phyloP scores from a whole-genome alignment of 1,284 basidiomycete genomes.

The Kalmanozyma brasiliensis region DNA sequence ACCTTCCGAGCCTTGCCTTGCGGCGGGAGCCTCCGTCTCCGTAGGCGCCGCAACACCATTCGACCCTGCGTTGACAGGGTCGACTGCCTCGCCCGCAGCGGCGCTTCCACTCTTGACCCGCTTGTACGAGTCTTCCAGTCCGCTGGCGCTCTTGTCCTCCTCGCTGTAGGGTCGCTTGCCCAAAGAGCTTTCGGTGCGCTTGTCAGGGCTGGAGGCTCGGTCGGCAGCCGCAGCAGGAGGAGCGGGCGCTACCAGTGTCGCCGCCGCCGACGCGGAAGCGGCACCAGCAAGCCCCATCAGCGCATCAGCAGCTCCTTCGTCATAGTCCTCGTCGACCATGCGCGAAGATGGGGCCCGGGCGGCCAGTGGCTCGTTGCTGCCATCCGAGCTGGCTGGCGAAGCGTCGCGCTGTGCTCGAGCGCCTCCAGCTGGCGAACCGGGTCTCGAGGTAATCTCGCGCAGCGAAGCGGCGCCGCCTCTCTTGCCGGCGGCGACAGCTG shows the following conservation, averaged over 20 bases:
- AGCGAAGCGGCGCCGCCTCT: conserved; percentile 28
- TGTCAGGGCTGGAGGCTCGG: conserved; percentile 28
- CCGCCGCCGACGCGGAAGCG: conserved; percentile 39
- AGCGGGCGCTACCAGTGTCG: conserved; percentile 4
- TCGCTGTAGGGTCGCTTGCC: conserved; percentile 48
- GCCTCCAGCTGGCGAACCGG: conserved; percentile 23
- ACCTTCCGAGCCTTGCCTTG: background rate
- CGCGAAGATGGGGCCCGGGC: conserved; percentile 45
- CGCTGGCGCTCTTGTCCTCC: conserved; percentile 17
- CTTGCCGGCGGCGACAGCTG: conserved; percentile 17
- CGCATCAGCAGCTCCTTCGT: conserved; percentile 65
- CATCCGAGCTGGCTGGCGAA: conserved; percentile 52
- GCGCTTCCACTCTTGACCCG: conserved; percentile 37
- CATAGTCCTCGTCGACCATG: conserved; percentile 64
- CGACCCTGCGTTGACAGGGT: background rate
- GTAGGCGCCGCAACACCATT: conserved; percentile 3
- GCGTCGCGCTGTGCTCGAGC: conserved; percentile 25
- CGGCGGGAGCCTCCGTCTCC: conserved; percentile 8
- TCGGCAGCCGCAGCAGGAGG: conserved; percentile 14
- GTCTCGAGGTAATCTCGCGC: conserved; percentile 19
- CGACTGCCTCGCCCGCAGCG: conserved; percentile 9
- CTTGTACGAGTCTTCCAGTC: conserved; percentile 37
- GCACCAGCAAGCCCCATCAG: conserved; percentile 67
- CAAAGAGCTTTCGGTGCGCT: conserved; percentile 43
- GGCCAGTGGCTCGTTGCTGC: conserved; percentile 53